Conservation (phyloP, 202 grass and related monocot genomes). For the Brachypodium distachyon region DNA sequence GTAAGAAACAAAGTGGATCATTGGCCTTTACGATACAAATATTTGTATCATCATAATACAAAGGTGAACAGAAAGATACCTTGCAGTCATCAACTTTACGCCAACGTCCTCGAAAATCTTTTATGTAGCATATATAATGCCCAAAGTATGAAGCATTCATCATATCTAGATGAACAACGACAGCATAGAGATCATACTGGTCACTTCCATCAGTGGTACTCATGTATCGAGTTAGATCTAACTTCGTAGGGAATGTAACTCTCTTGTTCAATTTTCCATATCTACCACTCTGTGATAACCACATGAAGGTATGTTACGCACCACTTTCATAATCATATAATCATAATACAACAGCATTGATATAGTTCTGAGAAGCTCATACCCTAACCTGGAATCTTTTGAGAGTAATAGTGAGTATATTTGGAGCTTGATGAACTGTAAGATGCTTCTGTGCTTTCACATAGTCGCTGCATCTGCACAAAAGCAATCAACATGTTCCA, state of each 20-base stretch:
- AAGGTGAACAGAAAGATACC: conserved; percentile 45
- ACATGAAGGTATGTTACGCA: conserved; percentile 13
- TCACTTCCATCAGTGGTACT: conserved; percentile 73
- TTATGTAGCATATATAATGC: conserved; percentile 97
- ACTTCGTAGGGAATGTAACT: conserved; percentile 71
- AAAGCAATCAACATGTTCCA: conserved; percentile 1
- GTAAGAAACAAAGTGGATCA: conserved; percentile 1
- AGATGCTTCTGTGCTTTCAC: conserved; percentile 94
- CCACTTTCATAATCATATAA: too few species aligned
- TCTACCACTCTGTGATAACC: conserved; percentile 70
- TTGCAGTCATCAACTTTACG: conserved; percentile 92
- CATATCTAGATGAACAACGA: conserved; percentile 98
- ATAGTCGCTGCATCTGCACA: conserved; percentile 86
- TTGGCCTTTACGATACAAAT: neutral
- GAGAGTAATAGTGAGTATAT: conserved; percentile 93
- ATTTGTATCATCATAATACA: conserved; percentile 10
- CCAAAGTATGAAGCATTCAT: conserved; percentile 99
- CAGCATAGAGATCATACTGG: conserved; percentile 87
- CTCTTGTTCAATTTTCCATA: conserved; percentile 98
- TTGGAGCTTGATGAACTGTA: conserved; percentile 97
- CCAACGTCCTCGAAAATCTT: conserved; percentile 58
- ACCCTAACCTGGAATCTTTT: conserved; percentile 94
- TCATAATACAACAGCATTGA: conserved; percentile 9
- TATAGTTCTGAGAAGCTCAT: conserved; percentile 24
- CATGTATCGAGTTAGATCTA: conserved; percentile 77